phyloP scores from a whole-genome alignment of 371 early-diverging fungal genomes.

The Cokeromyces recurvatus region DNA sequence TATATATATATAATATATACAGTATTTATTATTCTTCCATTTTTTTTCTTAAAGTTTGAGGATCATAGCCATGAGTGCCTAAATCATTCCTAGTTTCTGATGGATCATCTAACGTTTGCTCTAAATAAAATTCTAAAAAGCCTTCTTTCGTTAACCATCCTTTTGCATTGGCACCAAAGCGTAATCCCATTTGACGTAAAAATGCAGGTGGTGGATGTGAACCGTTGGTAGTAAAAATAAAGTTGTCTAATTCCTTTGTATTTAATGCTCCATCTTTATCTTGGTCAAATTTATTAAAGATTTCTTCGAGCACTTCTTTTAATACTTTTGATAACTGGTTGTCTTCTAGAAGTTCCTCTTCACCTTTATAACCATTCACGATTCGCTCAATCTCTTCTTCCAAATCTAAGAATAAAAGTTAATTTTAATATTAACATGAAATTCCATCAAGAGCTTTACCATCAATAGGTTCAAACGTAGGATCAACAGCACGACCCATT shows the following conservation, averaged over 20 bases:
- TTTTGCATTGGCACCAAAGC: slow-evolving; percentile 41
- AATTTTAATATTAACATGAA: background rate
- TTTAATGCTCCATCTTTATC: slow-evolving; percentile 41
- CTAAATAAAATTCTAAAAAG: slow-evolving; percentile 49
- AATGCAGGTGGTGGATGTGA: slow-evolving; percentile 46
- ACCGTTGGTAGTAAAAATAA: slow-evolving; percentile 49
- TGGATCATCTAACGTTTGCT: slow-evolving; percentile 53
- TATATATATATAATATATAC: no score
- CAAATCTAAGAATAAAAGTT: slow-evolving; percentile 19
- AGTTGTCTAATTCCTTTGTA: slow-evolving; percentile 37
- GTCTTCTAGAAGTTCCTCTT: slow-evolving; percentile 29
- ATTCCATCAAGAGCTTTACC: slow-evolving; percentile 30
- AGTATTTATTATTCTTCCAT: slow-evolving; percentile 20
- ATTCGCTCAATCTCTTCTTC: slow-evolving; percentile 43
- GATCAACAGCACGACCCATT: slow-evolving; percentile 47
- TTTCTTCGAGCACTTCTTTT: slow-evolving; percentile 30
- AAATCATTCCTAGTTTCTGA: slow-evolving; percentile 52
- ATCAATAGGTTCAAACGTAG: slow-evolving; percentile 42
- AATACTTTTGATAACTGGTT: slow-evolving; percentile 35
- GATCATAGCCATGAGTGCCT: slow-evolving; percentile 50
- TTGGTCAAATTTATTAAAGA: slow-evolving; percentile 44
- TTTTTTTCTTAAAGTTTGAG: slow-evolving; percentile 22
- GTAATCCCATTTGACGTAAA: slow-evolving; percentile 45
- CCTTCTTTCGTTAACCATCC: slow-evolving; percentile 51
- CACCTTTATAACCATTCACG: slow-evolving; percentile 36